phyloP scores from a whole-genome alignment of 202 grass and related monocot species.

The Digitaria exilis region DNA sequence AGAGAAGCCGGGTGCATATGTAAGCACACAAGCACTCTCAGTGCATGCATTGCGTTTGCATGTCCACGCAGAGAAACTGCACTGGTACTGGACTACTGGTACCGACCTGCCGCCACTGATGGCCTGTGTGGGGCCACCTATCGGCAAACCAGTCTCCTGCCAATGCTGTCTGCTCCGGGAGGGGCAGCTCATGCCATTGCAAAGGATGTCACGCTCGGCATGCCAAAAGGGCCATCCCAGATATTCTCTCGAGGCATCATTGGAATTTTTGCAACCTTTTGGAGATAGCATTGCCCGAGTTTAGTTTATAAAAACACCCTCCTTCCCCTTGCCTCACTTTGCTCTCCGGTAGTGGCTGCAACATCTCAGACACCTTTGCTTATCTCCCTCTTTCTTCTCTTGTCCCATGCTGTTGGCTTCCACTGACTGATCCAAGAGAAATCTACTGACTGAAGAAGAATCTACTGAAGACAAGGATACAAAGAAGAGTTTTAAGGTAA shows the following conservation, averaged over 20 bases:
- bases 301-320: constrained; percentile 32
- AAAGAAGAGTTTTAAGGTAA: background rate
- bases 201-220: no score
- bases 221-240: constrained; percentile 31
- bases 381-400: background rate
- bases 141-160: constrained; percentile 26
- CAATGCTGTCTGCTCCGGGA: constrained; percentile 35
- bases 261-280: constrained; percentile 12
- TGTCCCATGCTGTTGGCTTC: constrained; percentile 2
- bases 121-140: no score
- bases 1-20: no score
- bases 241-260: constrained; percentile 40
- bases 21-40: no score
- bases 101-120: no score
- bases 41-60: constrained; percentile 23
- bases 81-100: no score
- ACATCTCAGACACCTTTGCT: no score
- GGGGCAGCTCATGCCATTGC: constrained; percentile 36
- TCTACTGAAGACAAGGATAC: background rate
- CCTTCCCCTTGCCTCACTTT: background rate
- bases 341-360: constrained; percentile 4
- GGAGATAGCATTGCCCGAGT: background rate
- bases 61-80: no score
- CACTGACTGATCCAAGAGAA: background rate
- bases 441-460: constrained; percentile 20